Evolutionary conservation across 2,329 filamentous ascomycete genomes (phyloP), one percentile per base, ranked within the genome.

Genomic region (Aspergillus vadensis): DNA sequence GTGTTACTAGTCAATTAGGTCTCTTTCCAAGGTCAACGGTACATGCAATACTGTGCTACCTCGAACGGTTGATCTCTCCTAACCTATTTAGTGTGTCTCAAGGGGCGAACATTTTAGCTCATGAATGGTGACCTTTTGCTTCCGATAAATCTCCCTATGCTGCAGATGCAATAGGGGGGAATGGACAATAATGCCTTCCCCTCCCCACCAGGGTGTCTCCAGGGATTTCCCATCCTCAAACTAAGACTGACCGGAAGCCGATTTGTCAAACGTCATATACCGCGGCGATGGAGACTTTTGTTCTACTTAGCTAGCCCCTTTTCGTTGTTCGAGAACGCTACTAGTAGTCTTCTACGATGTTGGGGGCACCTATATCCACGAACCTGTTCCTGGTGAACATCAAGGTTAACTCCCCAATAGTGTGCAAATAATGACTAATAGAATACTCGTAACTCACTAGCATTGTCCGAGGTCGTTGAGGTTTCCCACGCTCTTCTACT

Each of bases 251-350:
- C 47, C 25, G 47, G 47, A 19, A 19, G 25, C 19, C n/a, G 9
- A 30, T 50, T 50, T 50, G 25, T 50, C 47, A 50, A 50, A 50
- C 47, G 47, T 50, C 47, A 50, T 50, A 50, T 30, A 50, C 47
- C 47, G 32, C 32, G 25, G 9, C 47, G 25, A 32, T 50, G 47
- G 47, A 30, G 47, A 8, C 47, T 32, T 36, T 14, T 32, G 25
- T 50, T 32, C 10, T 50, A 15, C 47, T 23, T 17, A n/a, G 23
- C 47, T 19, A n/a, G 23, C 47, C 47, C 47, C 47, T 30, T 49
- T 49, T 49, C 30, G 17, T 25, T 50, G 15, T 50, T 50, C n/a
- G 47, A 30, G 25, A 17, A 32, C 25, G 23, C 21, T 17, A 44
- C 32, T 36, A 36, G 32, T 36, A 36, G 32, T 36, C 32, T 36